A percentile compares a stretch with the other conserved stretches of the same genome.
phyloP scores from a whole-genome alignment of 139 green algal species.

The Monoraphidium neglectum region DNA sequence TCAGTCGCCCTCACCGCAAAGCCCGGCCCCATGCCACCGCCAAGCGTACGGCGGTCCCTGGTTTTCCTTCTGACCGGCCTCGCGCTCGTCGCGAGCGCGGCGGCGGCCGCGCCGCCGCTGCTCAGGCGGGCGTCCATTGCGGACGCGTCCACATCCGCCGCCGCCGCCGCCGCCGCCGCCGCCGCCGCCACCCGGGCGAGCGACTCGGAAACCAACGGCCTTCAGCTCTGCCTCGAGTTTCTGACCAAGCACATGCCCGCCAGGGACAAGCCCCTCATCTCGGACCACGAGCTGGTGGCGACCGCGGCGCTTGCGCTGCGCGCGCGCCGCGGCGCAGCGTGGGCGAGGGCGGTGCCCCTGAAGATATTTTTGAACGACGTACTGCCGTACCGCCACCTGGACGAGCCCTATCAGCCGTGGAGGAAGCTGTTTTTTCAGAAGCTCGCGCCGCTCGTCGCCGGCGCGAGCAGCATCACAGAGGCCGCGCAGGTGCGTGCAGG shows the following conservation, averaged over 20 bases:
- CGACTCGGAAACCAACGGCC: no score
- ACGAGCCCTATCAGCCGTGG: conserved; percentile 52
- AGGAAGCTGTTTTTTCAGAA: conserved; percentile 28
- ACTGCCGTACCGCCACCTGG: conserved; percentile 50
- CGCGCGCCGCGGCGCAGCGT: conserved; percentile 28
- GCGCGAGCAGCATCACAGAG: conserved; percentile 19
- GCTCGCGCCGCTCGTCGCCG: conserved; percentile 31
- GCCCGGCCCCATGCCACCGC: no score
- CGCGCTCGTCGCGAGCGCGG: no score
- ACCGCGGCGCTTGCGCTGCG: conserved; percentile 17
- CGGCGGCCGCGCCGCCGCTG: no score
- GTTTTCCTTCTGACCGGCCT: no score
- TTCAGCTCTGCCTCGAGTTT: background rate
- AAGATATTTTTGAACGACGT: conserved; percentile 48
- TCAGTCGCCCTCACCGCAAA: no score
- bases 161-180: no score
- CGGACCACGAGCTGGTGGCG: background rate
- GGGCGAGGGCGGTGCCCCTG: conserved; percentile 35
- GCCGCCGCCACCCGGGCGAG: no score
- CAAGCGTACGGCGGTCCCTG: no score
- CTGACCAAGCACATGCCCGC: conserved; percentile 15
- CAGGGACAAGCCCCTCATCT: background rate
- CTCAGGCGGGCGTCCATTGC: no score
- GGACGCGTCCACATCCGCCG: no score
- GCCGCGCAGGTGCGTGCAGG: conserved; percentile 29